Base-by-base conservation (phyloP, 345 rosid species). In the Camelina neglecta region DNA sequence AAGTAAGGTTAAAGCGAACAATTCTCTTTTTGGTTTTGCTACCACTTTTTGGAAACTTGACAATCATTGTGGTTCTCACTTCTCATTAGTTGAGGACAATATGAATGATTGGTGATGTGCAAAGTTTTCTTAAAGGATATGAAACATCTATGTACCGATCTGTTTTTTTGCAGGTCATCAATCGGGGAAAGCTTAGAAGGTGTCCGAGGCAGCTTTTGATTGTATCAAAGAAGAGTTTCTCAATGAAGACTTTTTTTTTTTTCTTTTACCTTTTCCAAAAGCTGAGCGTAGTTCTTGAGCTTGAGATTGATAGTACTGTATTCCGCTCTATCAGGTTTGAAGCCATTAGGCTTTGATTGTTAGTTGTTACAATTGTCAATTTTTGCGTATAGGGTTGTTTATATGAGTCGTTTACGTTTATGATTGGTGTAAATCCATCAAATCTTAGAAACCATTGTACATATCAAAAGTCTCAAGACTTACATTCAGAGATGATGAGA, bases 1-100 rank as follows among this genome's bases (percentile, higher is more conserved):
- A 91, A 88, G 97, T 89, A 88, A 89, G 75, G 7, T 41, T 49
- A 1, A 39, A 38, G 26, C 18, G 1, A 26, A 36, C 18, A 5
- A 12, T 39, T 57, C 55, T 35, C 59, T 45, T 26, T 71, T 63
- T 24, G 55, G 13, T 35, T 74, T 21, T 18, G 21, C 45, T 65
- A 48, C 11, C 63, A 15, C 1, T n/a, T 58, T 12, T 8, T 5
- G 2, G 3, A n/a, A n/a, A 38, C 65, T 57, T 69, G 26, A 63
- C 36, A 12, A 11, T 20, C 18, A 11, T 26, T 57, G 8, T 8
- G 18, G 51, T 39, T 39, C 42, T 39, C 42, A 29, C 0, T 39
- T 29, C 51, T 39, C 72, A 68, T 12, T 65, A 13, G 61, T 15
- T 53, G 36, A 42, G 18, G 10, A 29, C 26, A 13, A 11, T 36